Base-by-base conservation (phyloP, 2,329 filamentous ascomycete species). In the Alternaria sp. region DNA sequence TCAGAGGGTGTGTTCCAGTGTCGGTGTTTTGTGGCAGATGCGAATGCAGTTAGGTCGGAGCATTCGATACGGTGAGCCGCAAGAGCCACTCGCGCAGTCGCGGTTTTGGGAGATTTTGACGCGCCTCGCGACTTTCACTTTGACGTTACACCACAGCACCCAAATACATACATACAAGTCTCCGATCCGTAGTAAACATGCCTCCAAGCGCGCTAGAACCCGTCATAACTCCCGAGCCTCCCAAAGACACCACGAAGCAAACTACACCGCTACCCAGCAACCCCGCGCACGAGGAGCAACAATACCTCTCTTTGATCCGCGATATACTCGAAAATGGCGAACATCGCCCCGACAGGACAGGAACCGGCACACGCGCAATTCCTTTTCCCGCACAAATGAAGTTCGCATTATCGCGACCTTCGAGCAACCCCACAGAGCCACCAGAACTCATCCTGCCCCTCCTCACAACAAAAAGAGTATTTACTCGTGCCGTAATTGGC, bases 401-500 rank as follows among this genome's bases (percentile, higher is more conserved):
- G 75, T 99, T 98, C 85, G 85, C 86, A 45, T 91, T 99, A 65
- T 91, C 90, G 65, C 85, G 87, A 57, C 74, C 74, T 22, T 78
- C 80, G 30, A 68, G 75, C 55, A 75, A 80, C 60, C 75, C 80
- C 46, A 77, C 80, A 9, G 71, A 73, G 52, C 74, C 78, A 11
- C 78, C 79, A 28, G 81, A 80, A 12, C 89, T 90, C 2, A 85
- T 97, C 70, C 87, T 99, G 20, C 95, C 95, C 25, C 92, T 99
- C 69, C 89, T 99, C 18, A 99, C 95, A 5, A 99, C 95, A 3
- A 99, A 99, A 80, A 93, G 95, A 69, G 95, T 99, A 71, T 98
- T 97, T 81, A 87, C 92, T 32, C 91, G 92, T 62, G 94, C 94
- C 71, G 91, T 99, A 51, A 85, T 98, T 64, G 92, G 90, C 67